A percentile compares a stretch with the other conserved stretches of the same genome.
Evolutionary conservation across 169 alveolate species (phyloP).

Genomic region (Plasmodium coatneyi): DNA sequence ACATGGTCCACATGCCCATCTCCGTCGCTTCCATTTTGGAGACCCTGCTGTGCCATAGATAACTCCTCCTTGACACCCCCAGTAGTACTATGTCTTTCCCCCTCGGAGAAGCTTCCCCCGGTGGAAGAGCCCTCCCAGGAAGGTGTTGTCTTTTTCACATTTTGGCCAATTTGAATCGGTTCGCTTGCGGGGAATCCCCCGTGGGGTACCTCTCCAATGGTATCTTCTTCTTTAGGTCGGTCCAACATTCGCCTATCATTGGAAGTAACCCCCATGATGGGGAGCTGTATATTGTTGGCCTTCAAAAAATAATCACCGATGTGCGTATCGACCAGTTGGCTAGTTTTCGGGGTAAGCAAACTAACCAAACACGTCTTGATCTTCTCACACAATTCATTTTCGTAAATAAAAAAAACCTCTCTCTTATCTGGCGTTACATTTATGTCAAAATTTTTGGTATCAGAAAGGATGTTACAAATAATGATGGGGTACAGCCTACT

Average conservation of each 20-base stretch:
- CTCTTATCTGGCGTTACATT: constrained; percentile 86
- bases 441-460: constrained; percentile 78
- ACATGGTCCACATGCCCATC: background rate
- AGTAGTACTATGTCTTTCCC: background rate
- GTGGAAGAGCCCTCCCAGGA: background rate
- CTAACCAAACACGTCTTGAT: constrained; percentile 18
- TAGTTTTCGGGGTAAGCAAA: constrained; percentile 46
- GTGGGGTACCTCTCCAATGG: background rate
- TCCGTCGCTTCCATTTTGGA: background rate
- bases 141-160: background rate
- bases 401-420: constrained; percentile 77
- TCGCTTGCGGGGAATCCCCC: background rate
- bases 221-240: background rate
- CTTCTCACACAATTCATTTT: constrained; percentile 74
- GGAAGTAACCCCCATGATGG: background rate
- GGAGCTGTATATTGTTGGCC: constrained; percentile 4
- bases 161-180: background rate
- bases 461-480: constrained; percentile 77
- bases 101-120: background rate
- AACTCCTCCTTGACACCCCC: background rate
- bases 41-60: background rate
- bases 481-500: constrained; percentile 79
- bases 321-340: constrained; percentile 43
- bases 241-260: background rate
- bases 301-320: constrained; percentile 61